Conservation (phyloP, 305 asterid genomes). For the Fraxinus nigra region DNA sequence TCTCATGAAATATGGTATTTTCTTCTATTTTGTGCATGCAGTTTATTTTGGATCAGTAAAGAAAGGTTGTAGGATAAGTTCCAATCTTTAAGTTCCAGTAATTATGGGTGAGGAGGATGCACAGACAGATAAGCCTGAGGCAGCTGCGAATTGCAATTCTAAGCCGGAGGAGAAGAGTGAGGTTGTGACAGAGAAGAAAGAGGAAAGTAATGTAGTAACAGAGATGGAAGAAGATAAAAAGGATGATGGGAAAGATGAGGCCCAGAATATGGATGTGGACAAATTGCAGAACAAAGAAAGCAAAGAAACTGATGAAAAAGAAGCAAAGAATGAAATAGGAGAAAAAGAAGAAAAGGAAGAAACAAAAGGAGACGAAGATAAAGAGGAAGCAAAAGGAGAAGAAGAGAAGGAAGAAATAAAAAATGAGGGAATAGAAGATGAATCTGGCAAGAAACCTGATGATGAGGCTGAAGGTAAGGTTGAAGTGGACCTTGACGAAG, state of each 20-base stretch:
- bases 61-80: background rate
- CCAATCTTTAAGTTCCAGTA: background rate
- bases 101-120: background rate
- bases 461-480: constrained; percentile 25
- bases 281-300: background rate
- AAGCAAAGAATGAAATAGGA: constrained; percentile 12
- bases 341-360: constrained; percentile 4
- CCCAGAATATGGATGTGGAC: background rate
- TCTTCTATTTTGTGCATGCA: background rate
- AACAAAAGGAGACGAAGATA: background rate
- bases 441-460: constrained; percentile 19
- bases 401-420: constrained; percentile 20
- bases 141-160: background rate
- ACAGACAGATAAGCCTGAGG: background rate
- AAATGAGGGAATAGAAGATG: constrained; percentile 19
- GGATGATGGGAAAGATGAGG: constrained; percentile 3
- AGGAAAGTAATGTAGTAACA: background rate
- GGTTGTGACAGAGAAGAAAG: constrained; percentile 5
- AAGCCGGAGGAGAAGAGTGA: constrained; percentile 2
- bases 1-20: background rate
- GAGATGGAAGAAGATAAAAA: background rate
- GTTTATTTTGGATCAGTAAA: background rate
- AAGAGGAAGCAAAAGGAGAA: background rate
- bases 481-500: constrained; percentile 34
- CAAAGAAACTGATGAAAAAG: background rate